Evolutionary conservation across 164 flowering plant species (phyloP), one percentile per base, ranked within the genome.

Genomic region (Houttuynia cordata): DNA sequence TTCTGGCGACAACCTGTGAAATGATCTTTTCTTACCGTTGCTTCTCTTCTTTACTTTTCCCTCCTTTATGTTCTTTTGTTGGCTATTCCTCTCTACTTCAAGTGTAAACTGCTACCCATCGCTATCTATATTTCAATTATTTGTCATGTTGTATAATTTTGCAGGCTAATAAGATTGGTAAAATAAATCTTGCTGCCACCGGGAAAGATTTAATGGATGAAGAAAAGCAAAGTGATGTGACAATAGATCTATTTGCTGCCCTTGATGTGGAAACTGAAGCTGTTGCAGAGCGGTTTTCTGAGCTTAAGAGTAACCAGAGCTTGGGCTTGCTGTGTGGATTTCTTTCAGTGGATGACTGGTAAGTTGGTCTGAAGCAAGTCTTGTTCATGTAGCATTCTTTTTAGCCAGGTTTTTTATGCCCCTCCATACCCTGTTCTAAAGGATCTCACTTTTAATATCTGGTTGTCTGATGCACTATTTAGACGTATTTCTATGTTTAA

Each of bases 121-220:
- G 5, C 19, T 51, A 19, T 53, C 24, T 20, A 5, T 53, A n/a
- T 10, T 20, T n/a, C 0, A 22, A 53, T n/a, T n/a, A n/a, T n/a
- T n/a, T n/a, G n/a, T n/a, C n/a, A n/a, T 24, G 40, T 4, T 17
- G 3, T 15, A 24, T 56, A 15, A 30, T 25, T 67, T 41, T 61
- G 49, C 76, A 94, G 99, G 99, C 96, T 56, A 87, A 84, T 66
- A 94, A 87, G 75, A 94, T 94, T 74, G 99, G 99, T n/a, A 88
- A 80, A 79, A 94, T 94, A 71, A 94, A 94, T 74, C 97, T 94
- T 70, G 99, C 99, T 70, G 99, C 99, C 51, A 94, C 88, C 56
- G 99, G 99, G 47, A 94, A 91, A 79, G 99, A 94, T 78, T 85
- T 94, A 53, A 94, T 94, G 99, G 99, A 94, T 50, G 99, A 94